Conservation (phyloP, 345 rosid genomes). For the Mangifera indica region DNA sequence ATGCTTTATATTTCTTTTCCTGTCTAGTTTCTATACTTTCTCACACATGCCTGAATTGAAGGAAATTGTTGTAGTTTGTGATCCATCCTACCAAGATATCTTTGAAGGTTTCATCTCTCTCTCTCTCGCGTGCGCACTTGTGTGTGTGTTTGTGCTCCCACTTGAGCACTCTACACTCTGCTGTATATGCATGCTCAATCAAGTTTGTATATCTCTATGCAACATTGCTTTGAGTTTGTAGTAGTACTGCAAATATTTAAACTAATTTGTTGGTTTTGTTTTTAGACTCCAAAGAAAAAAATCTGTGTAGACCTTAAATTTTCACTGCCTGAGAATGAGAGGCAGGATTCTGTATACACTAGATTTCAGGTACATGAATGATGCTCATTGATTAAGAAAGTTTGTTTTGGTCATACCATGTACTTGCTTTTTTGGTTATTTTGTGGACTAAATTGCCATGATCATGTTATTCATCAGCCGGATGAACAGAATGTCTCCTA, state of each 20-base stretch:
- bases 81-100: constrained; percentile 82
- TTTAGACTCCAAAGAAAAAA: constrained; percentile 53
- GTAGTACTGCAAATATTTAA: constrained; percentile 15
- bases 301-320: constrained; percentile 65
- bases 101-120: constrained; percentile 66
- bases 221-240: not conserved
- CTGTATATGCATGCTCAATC: not conserved
- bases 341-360: constrained; percentile 89
- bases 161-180: not conserved
- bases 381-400: not conserved
- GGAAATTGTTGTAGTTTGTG: constrained; percentile 94
- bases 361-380: constrained; percentile 73
- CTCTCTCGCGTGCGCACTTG: not conserved
- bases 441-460: constrained; percentile 3
- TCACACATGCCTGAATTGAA: constrained; percentile 73
- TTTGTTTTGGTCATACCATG: constrained; percentile 7
- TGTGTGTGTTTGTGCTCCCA: not conserved
- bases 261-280: constrained; percentile 16
- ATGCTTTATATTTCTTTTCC: constrained; percentile 12
- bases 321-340: constrained; percentile 88
- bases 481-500: not conserved
- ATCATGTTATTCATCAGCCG: not conserved
- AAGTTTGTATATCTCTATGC: not conserved
- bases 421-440: not conserved
- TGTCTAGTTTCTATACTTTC: constrained; percentile 75